phyloP scores from a whole-genome alignment of 305 asterid genomes.

The Fraxinus greggii region DNA sequence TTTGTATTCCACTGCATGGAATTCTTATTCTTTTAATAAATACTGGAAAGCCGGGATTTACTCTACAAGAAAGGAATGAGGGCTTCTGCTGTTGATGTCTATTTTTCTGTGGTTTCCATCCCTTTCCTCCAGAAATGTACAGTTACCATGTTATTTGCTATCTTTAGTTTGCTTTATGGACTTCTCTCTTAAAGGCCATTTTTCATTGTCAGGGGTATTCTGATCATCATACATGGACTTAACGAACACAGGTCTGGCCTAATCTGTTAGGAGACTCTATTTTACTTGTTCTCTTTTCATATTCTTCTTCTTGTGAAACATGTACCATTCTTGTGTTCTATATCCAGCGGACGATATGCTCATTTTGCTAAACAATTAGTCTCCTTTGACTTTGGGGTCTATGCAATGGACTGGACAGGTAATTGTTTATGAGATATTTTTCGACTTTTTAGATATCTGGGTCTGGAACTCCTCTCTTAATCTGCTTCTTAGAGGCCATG shows the following conservation, averaged over 20 bases:
- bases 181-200: constrained; percentile 24
- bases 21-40: not conserved
- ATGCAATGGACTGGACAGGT: constrained; percentile 99
- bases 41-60: constrained; percentile 17
- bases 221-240: constrained; percentile 89
- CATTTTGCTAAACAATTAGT: constrained; percentile 77
- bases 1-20: not conserved
- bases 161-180: not conserved
- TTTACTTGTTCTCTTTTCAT: not conserved
- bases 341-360: constrained; percentile 79
- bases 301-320: constrained; percentile 6
- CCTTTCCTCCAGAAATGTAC: constrained; percentile 2
- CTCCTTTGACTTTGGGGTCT: constrained; percentile 76
- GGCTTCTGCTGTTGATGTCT: constrained; percentile 29
- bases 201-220: constrained; percentile 65
- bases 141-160: not conserved
- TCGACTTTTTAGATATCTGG: not conserved
- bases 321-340: constrained; percentile 18
- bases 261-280: not conserved
- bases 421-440: not conserved
- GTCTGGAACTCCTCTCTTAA: not conserved
- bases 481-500: constrained; percentile 6
- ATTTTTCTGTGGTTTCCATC: constrained; percentile 18
- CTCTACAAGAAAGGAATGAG: constrained; percentile 15
- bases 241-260: constrained; percentile 80